Evolutionary conservation across 805 yeast species (phyloP).

Genomic region (Metschnikowia bowlesiae): DNA sequence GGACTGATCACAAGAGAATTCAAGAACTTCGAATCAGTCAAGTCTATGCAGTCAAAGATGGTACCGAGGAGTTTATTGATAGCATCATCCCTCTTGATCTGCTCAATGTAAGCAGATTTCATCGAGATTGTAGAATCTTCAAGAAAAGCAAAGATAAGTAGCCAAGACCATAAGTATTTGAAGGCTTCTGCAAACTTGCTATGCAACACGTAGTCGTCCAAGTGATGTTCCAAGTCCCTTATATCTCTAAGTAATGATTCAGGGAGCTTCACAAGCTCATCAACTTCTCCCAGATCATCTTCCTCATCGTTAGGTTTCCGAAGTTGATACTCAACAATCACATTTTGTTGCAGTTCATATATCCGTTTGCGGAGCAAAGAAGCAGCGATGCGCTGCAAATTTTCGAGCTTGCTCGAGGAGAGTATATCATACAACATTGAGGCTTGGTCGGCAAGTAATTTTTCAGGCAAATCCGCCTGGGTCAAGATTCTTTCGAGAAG

Average conservation of each 20-base stretch:
- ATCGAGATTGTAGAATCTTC: slow-evolving; percentile 60
- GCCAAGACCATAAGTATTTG: slow-evolving; percentile 66
- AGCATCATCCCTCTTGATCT: slow-evolving; percentile 45
- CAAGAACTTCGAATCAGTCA: slow-evolving; percentile 22
- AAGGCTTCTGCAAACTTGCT: slow-evolving; percentile 19
- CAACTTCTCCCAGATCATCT: slow-evolving; percentile 14
- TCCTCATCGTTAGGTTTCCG: slow-evolving; percentile 33
- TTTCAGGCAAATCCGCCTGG: slow-evolving; percentile 25
- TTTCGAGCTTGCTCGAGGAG: slow-evolving; percentile 15
- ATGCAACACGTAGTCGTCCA: slow-evolving; percentile 8
- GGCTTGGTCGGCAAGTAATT: slow-evolving; percentile 26
- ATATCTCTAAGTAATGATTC: slow-evolving; percentile 32
- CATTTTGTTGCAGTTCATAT: slow-evolving; percentile 48
- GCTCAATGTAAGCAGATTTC: slow-evolving; percentile 55
- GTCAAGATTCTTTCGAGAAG: slow-evolving; percentile 21
- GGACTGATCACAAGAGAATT: slow-evolving; percentile 16
- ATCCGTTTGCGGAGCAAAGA: slow-evolving; percentile 39
- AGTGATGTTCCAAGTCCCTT: slow-evolving; percentile 27
- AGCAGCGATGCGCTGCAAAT: slow-evolving; percentile 43
- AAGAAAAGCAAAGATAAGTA: slow-evolving; percentile 56
- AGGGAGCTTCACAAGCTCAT: slow-evolving; percentile 35
- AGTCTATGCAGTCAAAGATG: slow-evolving; percentile 51
- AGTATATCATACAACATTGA: slow-evolving; percentile 34
- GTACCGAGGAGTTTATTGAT: slow-evolving; percentile 54
- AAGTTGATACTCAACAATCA: slow-evolving; percentile 60